A percentile compares a stretch with the other conserved stretches of the same genome.
Conservation (phyloP, 345 rosid species). For the Eucalyptus urophylla region DNA sequence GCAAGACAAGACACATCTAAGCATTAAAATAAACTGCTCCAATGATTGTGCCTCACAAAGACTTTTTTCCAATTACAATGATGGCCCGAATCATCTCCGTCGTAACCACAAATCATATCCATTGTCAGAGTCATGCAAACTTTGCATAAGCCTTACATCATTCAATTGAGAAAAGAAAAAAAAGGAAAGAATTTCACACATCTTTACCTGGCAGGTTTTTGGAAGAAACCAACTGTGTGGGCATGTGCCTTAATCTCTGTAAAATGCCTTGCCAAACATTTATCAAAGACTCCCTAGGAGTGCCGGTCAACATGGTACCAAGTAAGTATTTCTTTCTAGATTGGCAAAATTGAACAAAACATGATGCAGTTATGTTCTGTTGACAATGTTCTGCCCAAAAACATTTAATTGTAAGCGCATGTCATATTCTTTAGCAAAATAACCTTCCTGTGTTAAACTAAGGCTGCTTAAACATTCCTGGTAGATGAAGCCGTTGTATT, state of each 20-base stretch:
- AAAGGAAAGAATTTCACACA: neutral
- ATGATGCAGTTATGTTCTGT: neutral
- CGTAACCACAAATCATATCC: constrained; percentile 1
- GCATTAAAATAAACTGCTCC: constrained; percentile 2
- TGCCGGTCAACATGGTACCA: constrained; percentile 88
- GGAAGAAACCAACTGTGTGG: constrained; percentile 75
- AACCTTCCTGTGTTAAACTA: neutral
- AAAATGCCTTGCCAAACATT: constrained; percentile 72
- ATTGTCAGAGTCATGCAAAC: neutral
- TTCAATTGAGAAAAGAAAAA: neutral
- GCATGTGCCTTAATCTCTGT: constrained; percentile 90
- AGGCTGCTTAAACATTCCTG: neutral
- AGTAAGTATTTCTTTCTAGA: constrained; percentile 28
- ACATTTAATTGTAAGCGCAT: neutral
- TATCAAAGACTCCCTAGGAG: constrained; percentile 67
- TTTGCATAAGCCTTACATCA: constrained; percentile 9
- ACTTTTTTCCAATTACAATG: constrained; percentile 10
- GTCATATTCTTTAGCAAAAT: neutral
- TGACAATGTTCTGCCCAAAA: neutral
- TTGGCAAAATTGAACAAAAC: neutral
- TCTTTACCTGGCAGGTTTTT: constrained; percentile 45
- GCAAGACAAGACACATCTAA: neutral
- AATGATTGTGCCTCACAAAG: constrained; percentile 18
- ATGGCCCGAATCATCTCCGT: neutral
- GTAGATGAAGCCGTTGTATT: neutral